phyloP scores from a whole-genome alignment of 768 basidiomycete species.

The Melanogaster broomeanus region DNA sequence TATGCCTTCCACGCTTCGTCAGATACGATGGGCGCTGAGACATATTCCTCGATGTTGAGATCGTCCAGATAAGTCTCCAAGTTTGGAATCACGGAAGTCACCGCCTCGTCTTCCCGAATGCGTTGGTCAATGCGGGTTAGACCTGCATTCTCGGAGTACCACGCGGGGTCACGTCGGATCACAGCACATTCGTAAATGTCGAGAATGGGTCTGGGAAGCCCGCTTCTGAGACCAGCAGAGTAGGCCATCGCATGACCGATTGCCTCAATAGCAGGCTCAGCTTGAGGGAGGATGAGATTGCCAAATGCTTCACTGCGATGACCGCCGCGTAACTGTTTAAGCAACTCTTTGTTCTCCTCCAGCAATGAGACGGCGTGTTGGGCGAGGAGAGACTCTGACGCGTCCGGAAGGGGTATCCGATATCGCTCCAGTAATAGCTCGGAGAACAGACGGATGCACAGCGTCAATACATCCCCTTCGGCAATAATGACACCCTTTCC shows the following conservation, averaged over 20 bases:
- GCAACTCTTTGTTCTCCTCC: constrained; percentile 46
- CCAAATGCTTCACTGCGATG: constrained; percentile 44
- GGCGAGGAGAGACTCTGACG: constrained; percentile 52
- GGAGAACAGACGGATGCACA: constrained; percentile 57
- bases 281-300: constrained; percentile 55
- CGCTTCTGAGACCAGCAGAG: constrained; percentile 47
- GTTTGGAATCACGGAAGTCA: constrained; percentile 45
- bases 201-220: constrained; percentile 49
- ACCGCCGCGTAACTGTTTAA: constrained; percentile 32
- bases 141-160: constrained; percentile 57
- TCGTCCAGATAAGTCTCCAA: constrained; percentile 42
- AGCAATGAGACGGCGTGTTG: constrained; percentile 48
- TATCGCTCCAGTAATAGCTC: constrained; percentile 61
- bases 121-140: constrained; percentile 51
- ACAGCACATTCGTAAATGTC: constrained; percentile 57
- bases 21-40: constrained; percentile 55
- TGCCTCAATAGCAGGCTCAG: constrained; percentile 54
- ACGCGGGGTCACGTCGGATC: constrained; percentile 55
- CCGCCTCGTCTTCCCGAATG: constrained; percentile 46
- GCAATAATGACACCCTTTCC: constrained; percentile 56
- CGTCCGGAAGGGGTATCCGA: constrained; percentile 44
- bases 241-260: constrained; percentile 66
- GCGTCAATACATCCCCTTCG: constrained; percentile 53
- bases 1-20: constrained; percentile 53
- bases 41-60: constrained; percentile 50